These are phyloP conservation scores for Vitis hybrid DNA, from an alignment of 177 flowering plant genomes.

Conservation along the genomic window DNA sequence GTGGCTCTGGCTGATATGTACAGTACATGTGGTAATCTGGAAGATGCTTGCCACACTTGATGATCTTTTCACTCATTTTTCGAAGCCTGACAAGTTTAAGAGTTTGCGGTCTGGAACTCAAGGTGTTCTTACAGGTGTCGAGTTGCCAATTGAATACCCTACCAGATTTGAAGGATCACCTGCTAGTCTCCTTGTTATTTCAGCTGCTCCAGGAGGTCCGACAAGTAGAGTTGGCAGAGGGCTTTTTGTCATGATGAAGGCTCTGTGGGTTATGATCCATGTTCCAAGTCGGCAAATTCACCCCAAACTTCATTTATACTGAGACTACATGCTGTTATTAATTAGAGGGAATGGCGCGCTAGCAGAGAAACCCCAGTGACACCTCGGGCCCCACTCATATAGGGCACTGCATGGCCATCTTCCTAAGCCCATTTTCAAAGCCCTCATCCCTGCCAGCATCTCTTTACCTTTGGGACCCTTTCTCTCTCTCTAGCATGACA, in stretches of 20 bases:
- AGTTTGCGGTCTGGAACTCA: constrained; percentile 96
- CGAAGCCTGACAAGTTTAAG: constrained; percentile 87
- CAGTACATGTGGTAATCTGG: constrained; percentile 78
- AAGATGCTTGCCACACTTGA: constrained; percentile 70
- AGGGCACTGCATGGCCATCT: too few relatives aligned
- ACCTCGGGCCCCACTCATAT: too few relatives aligned
- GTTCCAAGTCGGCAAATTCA: too few relatives aligned
- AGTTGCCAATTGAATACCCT: constrained; percentile 90
- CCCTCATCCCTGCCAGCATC: too few relatives aligned
- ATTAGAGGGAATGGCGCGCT: too few relatives aligned
- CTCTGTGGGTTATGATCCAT: too few relatives aligned
- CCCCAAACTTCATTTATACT: too few relatives aligned
- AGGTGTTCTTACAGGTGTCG: constrained; percentile 94
- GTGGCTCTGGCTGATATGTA: constrained; percentile 79
- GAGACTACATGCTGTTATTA: too few relatives aligned
- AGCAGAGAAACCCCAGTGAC: too few relatives aligned
- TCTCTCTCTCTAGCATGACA: too few relatives aligned
- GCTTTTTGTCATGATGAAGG: constrained; percentile 27
- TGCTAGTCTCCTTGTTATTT: constrained; percentile 76
- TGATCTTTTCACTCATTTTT: constrained; percentile 95
- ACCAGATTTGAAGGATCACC: constrained; percentile 45
- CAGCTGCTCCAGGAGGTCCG: constrained; percentile 91
- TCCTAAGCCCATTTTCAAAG: too few relatives aligned
- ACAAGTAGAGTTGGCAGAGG: constrained; percentile 70
- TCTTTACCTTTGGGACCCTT: too few relatives aligned